Evolutionary conservation across 805 yeast species (phyloP), one percentile per base, ranked within the genome.

Genomic region (Clavispora carvajalis): DNA sequence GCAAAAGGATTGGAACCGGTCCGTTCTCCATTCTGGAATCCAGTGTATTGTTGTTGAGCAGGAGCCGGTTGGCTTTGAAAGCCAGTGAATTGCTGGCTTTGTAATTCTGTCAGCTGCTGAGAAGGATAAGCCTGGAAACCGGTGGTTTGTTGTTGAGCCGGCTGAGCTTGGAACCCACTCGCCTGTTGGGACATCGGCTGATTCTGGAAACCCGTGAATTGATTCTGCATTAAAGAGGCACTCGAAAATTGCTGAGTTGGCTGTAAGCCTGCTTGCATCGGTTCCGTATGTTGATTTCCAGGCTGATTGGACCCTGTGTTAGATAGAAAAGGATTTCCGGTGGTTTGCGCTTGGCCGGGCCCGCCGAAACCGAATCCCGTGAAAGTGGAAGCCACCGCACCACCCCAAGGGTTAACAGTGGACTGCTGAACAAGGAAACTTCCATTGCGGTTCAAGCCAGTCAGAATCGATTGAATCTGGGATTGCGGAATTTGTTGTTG

Each of bases 351-450:
- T 3, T 47, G 53, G 6, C 62, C 65, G 51, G 69, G 74, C 1
- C 79, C 80, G 10, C 83, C 83, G 57, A 79, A 78, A 0, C 84
- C 85, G 25, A 71, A 71, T 11, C 82, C 83, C 5, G 82, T 77
- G 46, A 60, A 68, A 4, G 66, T 52, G 13, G 63, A 51, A 17
- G 34, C 40, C 9, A 37, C 39, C 29, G 55, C 52, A 10, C 34
- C 22, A 10, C 52, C 66, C 74, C 74, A 69, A 1, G 74, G 74
- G 45, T 69, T 69, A 47, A 48, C 58, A 11, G 65, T 63, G 30
- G 60, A 52, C 44, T 67, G 73, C 44, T 62, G 69, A 12, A 65
- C 69, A 39, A 65, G 43, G 22, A 67, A 53, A 7, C 67, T 51
- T 25, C 45, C 39, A 60, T 63, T 16, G 54, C 46, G n/a, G 55